phyloP scores from a whole-genome alignment of 305 asterid genomes.

The Fraxinus sp. region DNA sequence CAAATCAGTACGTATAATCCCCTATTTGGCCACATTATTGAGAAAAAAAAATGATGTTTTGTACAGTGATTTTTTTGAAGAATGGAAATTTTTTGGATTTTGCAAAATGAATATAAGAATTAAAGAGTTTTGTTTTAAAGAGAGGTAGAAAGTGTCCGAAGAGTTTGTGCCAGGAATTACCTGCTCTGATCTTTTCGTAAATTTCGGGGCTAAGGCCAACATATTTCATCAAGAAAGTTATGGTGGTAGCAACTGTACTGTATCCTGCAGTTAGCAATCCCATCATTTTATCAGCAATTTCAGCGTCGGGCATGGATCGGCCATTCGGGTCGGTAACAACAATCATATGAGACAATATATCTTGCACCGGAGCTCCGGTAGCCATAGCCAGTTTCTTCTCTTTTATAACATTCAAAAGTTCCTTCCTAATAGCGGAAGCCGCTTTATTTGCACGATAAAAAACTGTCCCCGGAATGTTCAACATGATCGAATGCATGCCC shows the following conservation, averaged over 20 bases:
- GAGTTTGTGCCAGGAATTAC: slow-evolving; percentile 5
- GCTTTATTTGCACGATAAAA: slow-evolving; percentile 40
- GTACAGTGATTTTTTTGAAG: too few relatives aligned
- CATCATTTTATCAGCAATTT: slow-evolving; percentile 47
- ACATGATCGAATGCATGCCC: slow-evolving; percentile 40
- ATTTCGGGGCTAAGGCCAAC: slow-evolving; percentile 38
- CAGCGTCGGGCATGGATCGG: slow-evolving; percentile 31
- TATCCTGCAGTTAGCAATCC: slow-evolving; percentile 51
- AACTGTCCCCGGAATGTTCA: slow-evolving; percentile 39
- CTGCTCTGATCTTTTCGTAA: slow-evolving; percentile 31
- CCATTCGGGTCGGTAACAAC: slow-evolving; percentile 29
- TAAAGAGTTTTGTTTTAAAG: neutral
- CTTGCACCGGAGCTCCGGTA: slow-evolving; percentile 27
- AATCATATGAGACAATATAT: slow-evolving; percentile 43
- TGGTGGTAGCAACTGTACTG: slow-evolving; percentile 43
- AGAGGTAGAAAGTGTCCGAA: too few relatives aligned
- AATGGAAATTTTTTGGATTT: too few relatives aligned
- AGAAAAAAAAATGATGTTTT: too few relatives aligned
- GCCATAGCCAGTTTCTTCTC: slow-evolving; percentile 40
- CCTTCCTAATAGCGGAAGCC: slow-evolving; percentile 36
- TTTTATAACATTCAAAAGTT: slow-evolving; percentile 30
- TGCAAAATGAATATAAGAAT: too few relatives aligned
- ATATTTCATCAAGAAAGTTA: slow-evolving; percentile 44
- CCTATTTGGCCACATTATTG: too few relatives aligned
- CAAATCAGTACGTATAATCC: neutral